Percentiles rank a stretch among this genome's conserved stretches.
phyloP scores from a whole-genome alignment of 176 grass and related monocot genomes.

The Oryza punctata region DNA sequence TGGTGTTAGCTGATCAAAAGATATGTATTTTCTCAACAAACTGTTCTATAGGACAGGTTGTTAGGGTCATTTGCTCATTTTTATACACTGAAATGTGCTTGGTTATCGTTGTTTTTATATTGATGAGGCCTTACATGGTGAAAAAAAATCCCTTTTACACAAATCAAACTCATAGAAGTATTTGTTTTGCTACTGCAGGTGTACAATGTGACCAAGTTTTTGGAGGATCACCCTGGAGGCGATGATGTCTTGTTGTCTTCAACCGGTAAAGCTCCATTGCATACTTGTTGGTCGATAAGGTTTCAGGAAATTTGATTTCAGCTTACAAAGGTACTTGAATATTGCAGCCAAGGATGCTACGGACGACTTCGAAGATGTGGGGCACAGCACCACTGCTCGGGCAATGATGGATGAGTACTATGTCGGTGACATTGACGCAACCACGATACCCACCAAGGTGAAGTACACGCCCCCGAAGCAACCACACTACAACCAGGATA shows the following conservation, averaged over 20 bases:
- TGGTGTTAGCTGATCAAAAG: background rate
- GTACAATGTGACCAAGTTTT: constrained; percentile 95
- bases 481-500: constrained; percentile 89
- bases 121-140: background rate
- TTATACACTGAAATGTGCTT: background rate
- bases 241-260: constrained; percentile 90
- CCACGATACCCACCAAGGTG: constrained; percentile 83
- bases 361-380: constrained; percentile 71
- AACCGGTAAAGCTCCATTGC: constrained; percentile 58
- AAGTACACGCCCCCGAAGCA: constrained; percentile 88
- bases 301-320: background rate
- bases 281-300: constrained; percentile 11
- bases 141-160: background rate
- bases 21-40: background rate
- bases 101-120: background rate
- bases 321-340: background rate
- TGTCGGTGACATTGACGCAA: constrained; percentile 57
- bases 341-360: constrained; percentile 77
- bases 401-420: constrained; percentile 78
- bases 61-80: background rate
- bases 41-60: background rate
- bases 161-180: background rate
- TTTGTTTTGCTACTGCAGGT: constrained; percentile 47
- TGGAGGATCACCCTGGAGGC: constrained; percentile 97
- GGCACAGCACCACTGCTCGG: constrained; percentile 67